These are phyloP conservation scores for Zizania palustris DNA, from an alignment of 202 grass and related monocot genomes.

Conservation along the genomic window DNA sequence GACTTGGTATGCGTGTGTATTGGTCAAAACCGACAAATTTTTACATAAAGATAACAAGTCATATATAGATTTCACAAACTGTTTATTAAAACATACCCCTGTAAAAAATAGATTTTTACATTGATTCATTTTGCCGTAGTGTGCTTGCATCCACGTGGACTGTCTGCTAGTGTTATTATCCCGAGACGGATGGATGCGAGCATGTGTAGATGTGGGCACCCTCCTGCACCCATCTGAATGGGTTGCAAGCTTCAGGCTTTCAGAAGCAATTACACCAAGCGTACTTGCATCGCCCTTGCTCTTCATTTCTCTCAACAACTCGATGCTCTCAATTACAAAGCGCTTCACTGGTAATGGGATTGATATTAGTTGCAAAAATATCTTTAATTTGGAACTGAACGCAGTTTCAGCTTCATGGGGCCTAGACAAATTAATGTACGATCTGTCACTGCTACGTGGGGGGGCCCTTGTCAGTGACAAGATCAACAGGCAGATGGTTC, in stretches of 20 bases:
- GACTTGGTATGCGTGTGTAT: too few relatives aligned
- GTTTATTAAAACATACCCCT: not conserved
- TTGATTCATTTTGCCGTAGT: not conserved
- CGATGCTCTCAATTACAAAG: too few relatives aligned
- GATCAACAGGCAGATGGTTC: not conserved
- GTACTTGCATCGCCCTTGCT: slow-evolving; percentile 7
- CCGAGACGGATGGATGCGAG: slow-evolving; percentile 10
- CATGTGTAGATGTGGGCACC: slow-evolving; percentile 23
- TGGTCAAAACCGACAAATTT: too few relatives aligned
- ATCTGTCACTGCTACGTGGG: too few relatives aligned
- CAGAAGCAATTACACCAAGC: not conserved
- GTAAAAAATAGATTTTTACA: not conserved
- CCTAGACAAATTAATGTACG: not conserved
- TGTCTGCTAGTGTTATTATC: not conserved
- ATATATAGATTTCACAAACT: too few relatives aligned
- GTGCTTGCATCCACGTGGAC: slow-evolving; percentile 7
- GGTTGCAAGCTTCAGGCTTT: slow-evolving; percentile 11
- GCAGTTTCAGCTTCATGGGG: not conserved
- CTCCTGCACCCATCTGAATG: not conserved
- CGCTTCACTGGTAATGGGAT: too few relatives aligned
- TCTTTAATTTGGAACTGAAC: not conserved
- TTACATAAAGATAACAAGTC: too few relatives aligned
- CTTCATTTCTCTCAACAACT: not conserved
- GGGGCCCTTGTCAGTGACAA: not conserved
- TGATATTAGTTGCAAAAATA: too few relatives aligned